A percentile compares a stretch with the other conserved stretches of the same genome.
Conservation (phyloP, 768 basidiomycete genomes). For the Xerocomellus intermedius region DNA sequence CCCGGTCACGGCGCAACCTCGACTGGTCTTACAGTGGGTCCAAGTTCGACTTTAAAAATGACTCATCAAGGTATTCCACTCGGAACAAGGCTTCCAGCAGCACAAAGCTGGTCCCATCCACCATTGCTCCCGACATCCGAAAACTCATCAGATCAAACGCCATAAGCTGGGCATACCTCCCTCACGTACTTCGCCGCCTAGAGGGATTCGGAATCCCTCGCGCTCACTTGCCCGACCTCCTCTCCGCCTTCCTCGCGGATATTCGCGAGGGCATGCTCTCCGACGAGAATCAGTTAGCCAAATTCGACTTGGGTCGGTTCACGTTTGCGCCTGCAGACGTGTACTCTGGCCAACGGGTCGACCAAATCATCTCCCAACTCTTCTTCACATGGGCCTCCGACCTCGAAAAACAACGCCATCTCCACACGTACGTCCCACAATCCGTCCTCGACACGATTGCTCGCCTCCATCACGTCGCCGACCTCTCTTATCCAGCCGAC, state of each 20-base stretch:
- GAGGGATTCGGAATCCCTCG: constrained; percentile 48
- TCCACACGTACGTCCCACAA: constrained; percentile 28
- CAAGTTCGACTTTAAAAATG: neutral
- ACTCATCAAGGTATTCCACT: neutral
- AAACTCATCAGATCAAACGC: constrained; percentile 38
- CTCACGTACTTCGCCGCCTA: constrained; percentile 40
- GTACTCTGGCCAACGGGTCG: constrained; percentile 32
- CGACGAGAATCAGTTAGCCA: constrained; percentile 15
- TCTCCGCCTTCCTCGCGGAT: constrained; percentile 41
- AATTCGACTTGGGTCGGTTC: constrained; percentile 46
- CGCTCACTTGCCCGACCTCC: constrained; percentile 38
- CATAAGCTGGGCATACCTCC: constrained; percentile 37
- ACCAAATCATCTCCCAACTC: constrained; percentile 49
- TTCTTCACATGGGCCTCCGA: constrained; percentile 57
- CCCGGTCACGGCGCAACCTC: neutral
- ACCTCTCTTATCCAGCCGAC: constrained; percentile 49
- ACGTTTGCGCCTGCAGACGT: constrained; percentile 32
- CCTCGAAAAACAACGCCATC: constrained; percentile 25
- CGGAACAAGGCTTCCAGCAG: neutral
- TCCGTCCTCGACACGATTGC: constrained; percentile 40
- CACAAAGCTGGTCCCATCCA: neutral
- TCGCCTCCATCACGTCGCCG: constrained; percentile 37
- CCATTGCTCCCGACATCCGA: constrained; percentile 10
- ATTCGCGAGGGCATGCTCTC: constrained; percentile 36
- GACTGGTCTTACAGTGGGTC: constrained; percentile 2